phyloP scores from a whole-genome alignment of 495 filamentous ascomycete species.

The Lasiosphaeria ovina region DNA sequence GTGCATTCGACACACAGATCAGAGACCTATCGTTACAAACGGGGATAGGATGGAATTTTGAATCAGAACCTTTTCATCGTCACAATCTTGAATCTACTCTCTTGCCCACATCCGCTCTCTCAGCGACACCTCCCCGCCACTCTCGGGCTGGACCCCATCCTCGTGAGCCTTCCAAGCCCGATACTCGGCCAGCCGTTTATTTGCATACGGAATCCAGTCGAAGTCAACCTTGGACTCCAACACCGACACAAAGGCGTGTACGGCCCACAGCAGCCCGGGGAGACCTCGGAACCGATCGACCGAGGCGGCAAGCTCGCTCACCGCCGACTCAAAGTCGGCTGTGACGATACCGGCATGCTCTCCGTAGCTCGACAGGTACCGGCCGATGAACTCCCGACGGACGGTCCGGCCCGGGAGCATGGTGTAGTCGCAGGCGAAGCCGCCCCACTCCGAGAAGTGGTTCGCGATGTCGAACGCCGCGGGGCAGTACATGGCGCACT shows the following conservation, averaged over 20 bases:
- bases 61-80: not conserved
- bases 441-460: constrained; percentile 1
- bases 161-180: not conserved
- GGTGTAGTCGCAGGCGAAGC: not conserved
- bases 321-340: not conserved
- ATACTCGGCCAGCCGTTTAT: not conserved
- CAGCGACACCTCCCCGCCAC: not conserved
- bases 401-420: not conserved
- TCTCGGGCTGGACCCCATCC: not conserved
- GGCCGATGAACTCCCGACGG: not conserved
- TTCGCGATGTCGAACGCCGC: constrained; percentile 1
- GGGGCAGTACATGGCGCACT: not conserved
- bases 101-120: not conserved
- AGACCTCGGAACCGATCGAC: not conserved
- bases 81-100: not conserved
- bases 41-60: too few relatives aligned
- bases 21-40: too few relatives aligned
- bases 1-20: too few relatives aligned
- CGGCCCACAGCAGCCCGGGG: not conserved
- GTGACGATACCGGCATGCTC: not conserved
- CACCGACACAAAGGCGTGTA: not conserved
- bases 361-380: not conserved
- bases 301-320: not conserved
- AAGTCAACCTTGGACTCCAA: constrained; percentile 2
- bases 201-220: not conserved